Evolutionary conservation across 441 rosid species (phyloP), one percentile per base, ranked within the genome.

Genomic region (Adansonia rubrostipa): DNA sequence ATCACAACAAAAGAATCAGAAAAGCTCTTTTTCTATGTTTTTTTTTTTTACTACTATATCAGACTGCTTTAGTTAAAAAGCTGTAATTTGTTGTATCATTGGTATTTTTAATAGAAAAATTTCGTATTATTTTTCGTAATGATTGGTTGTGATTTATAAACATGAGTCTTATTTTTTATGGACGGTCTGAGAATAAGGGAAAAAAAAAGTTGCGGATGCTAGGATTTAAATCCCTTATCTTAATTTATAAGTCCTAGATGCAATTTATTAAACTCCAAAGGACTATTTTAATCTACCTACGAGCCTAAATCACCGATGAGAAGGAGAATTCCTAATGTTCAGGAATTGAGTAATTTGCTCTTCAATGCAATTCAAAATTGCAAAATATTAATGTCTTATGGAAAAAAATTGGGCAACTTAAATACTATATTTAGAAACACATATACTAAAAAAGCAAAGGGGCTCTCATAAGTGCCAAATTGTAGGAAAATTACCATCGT

Each of bases 401-500:
- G 13, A 48, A 48, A 45, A 48, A 48, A 48, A 48, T 48, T 9
- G 50, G 51, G 51, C 51, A 48, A 48, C 4, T 48, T 48, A 48
- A 48, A 48, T 48, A 48, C 13, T 9, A 48, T 48, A 48, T 48
- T 9, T 48, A 48, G 51, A 48, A 47, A 47, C 48, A 47, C 13
- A 47, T 47, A 9, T 11, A 47, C 50, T 9, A 47, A 47, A 47
- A 48, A 48, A 9, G 51, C 51, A 48, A 48, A 48, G 3, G 51
- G 51, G 51, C 14, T 48, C 51, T 48, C 3, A 48, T 48, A 48
- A 48, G 51, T 48, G 51, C 42, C 42, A 60, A 60, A 74, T 80
- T 61, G 45, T 42, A 61, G 63, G 74, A 68, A n/a, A 78, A 82
- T 89, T 89, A 94, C 98, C 85, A 68, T 94, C 92, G 78, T 93